Evolutionary conservation across 2,329 filamentous ascomycete genomes (phyloP).

Genomic region (Aspergillus pseudonomiae): DNA sequence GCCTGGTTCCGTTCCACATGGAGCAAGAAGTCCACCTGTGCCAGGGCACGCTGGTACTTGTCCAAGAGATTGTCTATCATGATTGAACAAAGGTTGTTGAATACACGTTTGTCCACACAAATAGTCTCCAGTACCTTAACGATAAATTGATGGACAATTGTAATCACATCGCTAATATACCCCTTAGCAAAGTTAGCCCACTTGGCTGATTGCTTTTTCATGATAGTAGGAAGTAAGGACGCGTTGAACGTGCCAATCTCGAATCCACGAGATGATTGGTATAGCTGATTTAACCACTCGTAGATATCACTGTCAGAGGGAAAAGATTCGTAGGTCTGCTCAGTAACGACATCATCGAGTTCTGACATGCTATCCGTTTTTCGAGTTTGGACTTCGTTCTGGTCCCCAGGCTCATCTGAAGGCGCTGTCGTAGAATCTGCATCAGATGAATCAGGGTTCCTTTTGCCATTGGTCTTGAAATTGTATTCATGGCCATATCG

Average conservation of each 20-base stretch:
- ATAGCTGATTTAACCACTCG: constrained; percentile 48
- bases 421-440: not conserved
- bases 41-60: constrained; percentile 53
- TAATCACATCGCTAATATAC: constrained; percentile 57
- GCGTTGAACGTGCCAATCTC: constrained; percentile 56
- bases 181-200: constrained; percentile 54
- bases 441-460: too few relatives aligned
- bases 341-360: constrained; percentile 26
- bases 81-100: constrained; percentile 45
- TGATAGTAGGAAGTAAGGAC: constrained; percentile 38
- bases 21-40: constrained; percentile 57
- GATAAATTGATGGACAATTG: constrained; percentile 59
- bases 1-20: constrained; percentile 52
- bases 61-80: constrained; percentile 51
- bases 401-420: not conserved
- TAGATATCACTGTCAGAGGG: constrained; percentile 39
- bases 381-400: not conserved
- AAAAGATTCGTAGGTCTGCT: not conserved
- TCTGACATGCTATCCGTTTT: constrained; percentile 6
- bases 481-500: constrained; percentile 25
- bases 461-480: constrained; percentile 6
- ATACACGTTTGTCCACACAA: constrained; percentile 51
- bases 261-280: constrained; percentile 53
- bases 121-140: constrained; percentile 42
- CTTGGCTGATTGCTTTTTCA: constrained; percentile 58